Conservation (phyloP, 2,329 filamentous ascomycete species). For the Neofusicoccum sp. region DNA sequence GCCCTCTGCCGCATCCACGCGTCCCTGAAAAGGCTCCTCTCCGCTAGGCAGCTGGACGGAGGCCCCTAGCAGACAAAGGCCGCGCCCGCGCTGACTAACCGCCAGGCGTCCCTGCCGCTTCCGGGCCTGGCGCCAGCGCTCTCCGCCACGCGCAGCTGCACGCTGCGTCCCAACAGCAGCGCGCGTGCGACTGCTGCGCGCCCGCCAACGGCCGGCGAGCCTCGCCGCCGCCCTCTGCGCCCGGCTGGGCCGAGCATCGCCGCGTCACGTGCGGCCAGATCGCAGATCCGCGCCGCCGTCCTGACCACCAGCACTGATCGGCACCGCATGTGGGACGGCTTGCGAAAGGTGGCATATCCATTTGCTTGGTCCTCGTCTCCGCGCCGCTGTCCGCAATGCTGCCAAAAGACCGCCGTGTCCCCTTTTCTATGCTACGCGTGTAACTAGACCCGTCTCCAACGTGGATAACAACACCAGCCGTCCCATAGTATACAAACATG, state of each 20-base stretch:
- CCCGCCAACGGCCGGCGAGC: neutral
- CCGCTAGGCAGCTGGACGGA: conserved; percentile 2
- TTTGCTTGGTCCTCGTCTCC: conserved; percentile 1
- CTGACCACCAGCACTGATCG: neutral
- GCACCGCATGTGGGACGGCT: neutral
- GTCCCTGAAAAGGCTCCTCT: conserved; percentile 13
- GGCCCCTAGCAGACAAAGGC: conserved; percentile 4
- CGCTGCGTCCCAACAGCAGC: neutral
- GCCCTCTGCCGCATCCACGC: conserved; percentile 14
- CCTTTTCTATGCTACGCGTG: conserved; percentile 7
- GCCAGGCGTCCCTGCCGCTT: neutral
- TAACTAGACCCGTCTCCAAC: conserved; percentile 12
- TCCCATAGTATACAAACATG: conserved; percentile 17
- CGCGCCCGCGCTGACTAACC: conserved; percentile 11
- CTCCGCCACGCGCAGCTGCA: neutral
- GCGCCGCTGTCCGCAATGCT: neutral
- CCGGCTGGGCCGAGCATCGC: neutral
- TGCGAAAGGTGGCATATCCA: conserved; percentile 10
- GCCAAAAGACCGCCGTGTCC: conserved; percentile 7
- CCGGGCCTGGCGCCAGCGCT: neutral
- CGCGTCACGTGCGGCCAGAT: conserved; percentile 4
- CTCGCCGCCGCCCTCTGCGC: neutral
- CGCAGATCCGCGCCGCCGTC: neutral
- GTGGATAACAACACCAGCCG: neutral
- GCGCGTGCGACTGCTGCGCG: neutral